Percentiles rank a stretch among this genome's conserved stretches.
Conservation (phyloP, 352 stramenopile species). For the Blastocystis sp. region DNA sequence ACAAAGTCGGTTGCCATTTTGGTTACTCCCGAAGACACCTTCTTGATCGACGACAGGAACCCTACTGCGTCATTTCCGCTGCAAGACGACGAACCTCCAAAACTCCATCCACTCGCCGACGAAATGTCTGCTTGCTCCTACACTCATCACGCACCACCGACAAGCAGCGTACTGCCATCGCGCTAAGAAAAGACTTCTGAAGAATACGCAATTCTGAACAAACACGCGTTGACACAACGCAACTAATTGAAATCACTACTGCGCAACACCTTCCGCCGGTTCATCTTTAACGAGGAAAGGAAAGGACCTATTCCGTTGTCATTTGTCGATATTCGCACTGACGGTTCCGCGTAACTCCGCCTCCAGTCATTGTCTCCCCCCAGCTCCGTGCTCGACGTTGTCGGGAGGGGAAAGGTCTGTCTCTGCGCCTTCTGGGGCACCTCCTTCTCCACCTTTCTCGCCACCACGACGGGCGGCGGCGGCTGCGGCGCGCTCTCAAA, state of each 20-base stretch:
- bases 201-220: neutral
- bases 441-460: neutral
- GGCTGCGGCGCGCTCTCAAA: neutral
- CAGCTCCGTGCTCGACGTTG: neutral
- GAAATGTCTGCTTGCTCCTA: neutral
- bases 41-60: conserved; percentile 56
- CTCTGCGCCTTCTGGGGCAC: neutral
- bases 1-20: conserved; percentile 37
- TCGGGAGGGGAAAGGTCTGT: neutral
- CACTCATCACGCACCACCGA: neutral
- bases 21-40: conserved; percentile 39
- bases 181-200: neutral
- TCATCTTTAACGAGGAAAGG: conserved; percentile 53
- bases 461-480: neutral
- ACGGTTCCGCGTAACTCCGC: neutral
- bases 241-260: conserved; percentile 52
- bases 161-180: neutral
- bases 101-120: conserved; percentile 25
- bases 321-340: neutral
- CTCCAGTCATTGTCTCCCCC: too few relatives aligned
- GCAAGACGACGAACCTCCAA: neutral
- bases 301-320: conserved; percentile 57
- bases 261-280: conserved; percentile 28
- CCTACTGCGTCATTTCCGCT: neutral
- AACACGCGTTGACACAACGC: conserved; percentile 3